These are phyloP conservation scores for Xylariaceae sp. DNA, from an alignment of 2,329 filamentous ascomycete genomes.

Conservation along the genomic window DNA sequence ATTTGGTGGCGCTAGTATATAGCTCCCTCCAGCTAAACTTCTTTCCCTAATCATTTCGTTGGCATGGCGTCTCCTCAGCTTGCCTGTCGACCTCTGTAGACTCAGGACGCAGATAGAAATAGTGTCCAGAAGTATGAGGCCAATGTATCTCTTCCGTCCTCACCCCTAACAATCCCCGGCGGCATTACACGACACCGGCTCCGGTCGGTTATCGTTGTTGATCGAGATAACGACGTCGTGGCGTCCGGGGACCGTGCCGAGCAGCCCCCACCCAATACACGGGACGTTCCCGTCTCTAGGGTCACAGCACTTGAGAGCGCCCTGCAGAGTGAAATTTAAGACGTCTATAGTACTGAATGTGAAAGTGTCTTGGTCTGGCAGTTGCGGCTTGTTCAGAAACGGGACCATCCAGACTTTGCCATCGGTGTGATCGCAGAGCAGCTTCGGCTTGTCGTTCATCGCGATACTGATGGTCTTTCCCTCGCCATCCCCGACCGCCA, in stretches of 20 bases:
- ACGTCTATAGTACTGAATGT: not conserved
- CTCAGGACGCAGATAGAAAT: no score
- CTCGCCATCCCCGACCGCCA: not conserved
- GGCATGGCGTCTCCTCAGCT: no score
- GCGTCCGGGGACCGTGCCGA: not conserved
- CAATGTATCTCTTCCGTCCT: not conserved
- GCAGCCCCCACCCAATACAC: constrained; percentile 4
- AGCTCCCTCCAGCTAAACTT: no score
- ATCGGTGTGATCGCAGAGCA: not conserved
- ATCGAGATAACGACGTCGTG: not conserved
- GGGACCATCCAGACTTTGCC: constrained; percentile 6
- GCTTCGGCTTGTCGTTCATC: not conserved
- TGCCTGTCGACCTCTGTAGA: no score
- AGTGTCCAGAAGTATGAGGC: no score
- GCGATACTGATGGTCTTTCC: not conserved
- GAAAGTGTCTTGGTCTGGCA: not conserved
- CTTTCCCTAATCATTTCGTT: no score
- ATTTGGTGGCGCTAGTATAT: no score
- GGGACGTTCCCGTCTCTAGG: no score
- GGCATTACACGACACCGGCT: not conserved
- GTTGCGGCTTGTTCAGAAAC: not conserved
- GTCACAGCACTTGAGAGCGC: not conserved
- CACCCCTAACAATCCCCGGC: not conserved
- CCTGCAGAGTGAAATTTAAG: not conserved
- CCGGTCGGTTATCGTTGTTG: not conserved